Evolutionary conservation across 2,329 filamentous ascomycete species (phyloP).

Genomic region (Zymoseptoria ardabiliae): DNA sequence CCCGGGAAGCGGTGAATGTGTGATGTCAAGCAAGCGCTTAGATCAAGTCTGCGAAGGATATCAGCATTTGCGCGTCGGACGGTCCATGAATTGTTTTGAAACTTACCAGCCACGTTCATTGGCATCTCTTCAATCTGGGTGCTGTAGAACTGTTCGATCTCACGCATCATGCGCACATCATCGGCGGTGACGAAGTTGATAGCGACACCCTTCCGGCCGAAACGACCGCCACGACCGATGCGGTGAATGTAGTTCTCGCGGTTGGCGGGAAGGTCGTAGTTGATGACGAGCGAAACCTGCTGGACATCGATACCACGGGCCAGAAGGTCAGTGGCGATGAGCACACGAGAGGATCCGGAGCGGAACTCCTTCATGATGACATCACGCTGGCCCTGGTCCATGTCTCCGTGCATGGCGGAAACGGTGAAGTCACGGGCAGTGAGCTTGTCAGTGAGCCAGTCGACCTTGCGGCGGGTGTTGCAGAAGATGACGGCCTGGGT

Average conservation of each 20-base stretch:
- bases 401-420: conserved; percentile 99
- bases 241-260: conserved; percentile 99
- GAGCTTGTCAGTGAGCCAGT: conserved; percentile 99
- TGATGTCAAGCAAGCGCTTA: conserved; percentile 22
- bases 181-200: conserved; percentile 99
- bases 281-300: conserved; percentile 99
- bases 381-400: conserved; percentile 97
- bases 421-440: conserved; percentile 96
- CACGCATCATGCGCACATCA: conserved; percentile 99
- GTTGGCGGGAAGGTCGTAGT: conserved; percentile 98
- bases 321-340: conserved; percentile 95
- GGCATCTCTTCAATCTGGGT: conserved; percentile 99
- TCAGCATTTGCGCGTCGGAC: conserved; percentile 1
- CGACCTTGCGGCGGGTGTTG: conserved; percentile 99
- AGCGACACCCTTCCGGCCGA: conserved; percentile 99
- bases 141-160: conserved; percentile 99
- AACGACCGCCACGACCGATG: conserved; percentile 98
- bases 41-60: conserved; percentile 39
- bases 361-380: conserved; percentile 99
- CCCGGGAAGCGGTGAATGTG: conserved; percentile 13
- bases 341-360: conserved; percentile 93
- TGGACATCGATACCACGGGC: conserved; percentile 99
- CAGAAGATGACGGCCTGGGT: conserved; percentile 99
- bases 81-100: background rate
- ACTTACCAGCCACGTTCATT: conserved; percentile 71